Evolutionary conservation across 352 stramenopile genomes (phyloP).

Genomic region (Bremia lactucae): DNA sequence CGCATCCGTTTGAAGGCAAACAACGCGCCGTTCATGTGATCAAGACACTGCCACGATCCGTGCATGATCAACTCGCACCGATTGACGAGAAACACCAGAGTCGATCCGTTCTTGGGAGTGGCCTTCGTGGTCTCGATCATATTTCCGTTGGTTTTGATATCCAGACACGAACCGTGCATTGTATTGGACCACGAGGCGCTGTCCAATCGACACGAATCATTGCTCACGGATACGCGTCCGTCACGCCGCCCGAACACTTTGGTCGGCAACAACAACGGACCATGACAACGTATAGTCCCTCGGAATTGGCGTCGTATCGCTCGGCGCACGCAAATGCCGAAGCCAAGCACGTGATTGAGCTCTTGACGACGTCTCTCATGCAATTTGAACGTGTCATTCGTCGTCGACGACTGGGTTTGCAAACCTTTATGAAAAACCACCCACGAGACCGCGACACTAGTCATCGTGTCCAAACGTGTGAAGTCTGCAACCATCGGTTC

Average conservation of each 20-base stretch:
- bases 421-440: constrained; percentile 43
- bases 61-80: constrained; percentile 49
- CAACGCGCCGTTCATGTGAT: constrained; percentile 41
- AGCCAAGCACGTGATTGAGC: constrained; percentile 43
- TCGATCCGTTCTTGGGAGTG: constrained; percentile 33
- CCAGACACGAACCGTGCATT: constrained; percentile 21
- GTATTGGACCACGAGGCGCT: constrained; percentile 13
- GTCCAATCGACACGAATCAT: constrained; percentile 34
- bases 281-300: constrained; percentile 12
- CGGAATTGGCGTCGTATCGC: constrained; percentile 27
- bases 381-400: constrained; percentile 62
- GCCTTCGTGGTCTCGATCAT: constrained; percentile 31
- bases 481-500: constrained; percentile 36
- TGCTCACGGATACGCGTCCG: constrained; percentile 50
- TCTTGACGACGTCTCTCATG: constrained; percentile 41
- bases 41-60: constrained; percentile 43
- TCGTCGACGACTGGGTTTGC: constrained; percentile 50
- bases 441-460: constrained; percentile 2
- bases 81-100: constrained; percentile 27
- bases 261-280: constrained; percentile 16
- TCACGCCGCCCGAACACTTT: constrained; percentile 26
- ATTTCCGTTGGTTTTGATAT: constrained; percentile 52
- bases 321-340: constrained; percentile 47
- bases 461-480: constrained; percentile 17
- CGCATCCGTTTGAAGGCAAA: constrained; percentile 30